phyloP scores from a whole-genome alignment of 2,329 filamentous ascomycete genomes.

The Hypoxylon sp. region DNA sequence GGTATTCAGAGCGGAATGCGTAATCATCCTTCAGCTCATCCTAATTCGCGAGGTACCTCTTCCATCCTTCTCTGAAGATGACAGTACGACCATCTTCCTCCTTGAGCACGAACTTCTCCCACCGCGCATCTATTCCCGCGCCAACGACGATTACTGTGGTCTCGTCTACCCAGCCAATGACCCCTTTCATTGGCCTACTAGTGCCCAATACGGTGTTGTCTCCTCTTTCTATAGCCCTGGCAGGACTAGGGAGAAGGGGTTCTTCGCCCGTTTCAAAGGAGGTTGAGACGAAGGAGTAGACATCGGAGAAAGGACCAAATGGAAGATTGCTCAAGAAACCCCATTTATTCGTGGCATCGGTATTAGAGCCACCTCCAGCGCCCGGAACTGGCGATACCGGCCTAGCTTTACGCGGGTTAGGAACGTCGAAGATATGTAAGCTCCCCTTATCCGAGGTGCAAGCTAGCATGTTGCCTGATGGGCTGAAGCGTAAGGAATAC shows the following conservation, averaged over 20 bases:
- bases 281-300: conserved; percentile 85
- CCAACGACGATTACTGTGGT: conserved; percentile 81
- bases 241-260: conserved; percentile 60
- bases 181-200: conserved; percentile 79
- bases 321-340: conserved; percentile 87
- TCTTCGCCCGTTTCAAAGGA: conserved; percentile 90
- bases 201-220: conserved; percentile 63
- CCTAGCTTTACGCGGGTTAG: conserved; percentile 63
- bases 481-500: conserved; percentile 90
- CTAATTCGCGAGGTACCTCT: conserved; percentile 73
- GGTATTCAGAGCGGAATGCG: conserved; percentile 15
- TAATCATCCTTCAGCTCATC: conserved; percentile 20
- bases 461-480: conserved; percentile 82
- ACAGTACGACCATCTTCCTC: conserved; percentile 77
- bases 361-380: conserved; percentile 52
- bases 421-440: conserved; percentile 92
- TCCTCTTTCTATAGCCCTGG: conserved; percentile 25
- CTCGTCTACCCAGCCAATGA: conserved; percentile 87
- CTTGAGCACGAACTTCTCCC: conserved; percentile 88
- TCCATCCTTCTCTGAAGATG: conserved; percentile 84
- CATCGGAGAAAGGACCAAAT: conserved; percentile 89
- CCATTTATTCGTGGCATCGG: conserved; percentile 80
- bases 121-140: conserved; percentile 83
- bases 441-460: conserved; percentile 98
- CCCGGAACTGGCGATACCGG: conserved; percentile 42